Conservation (phyloP, 495 filamentous ascomycete species). For the Trichoderma gamsii region DNA sequence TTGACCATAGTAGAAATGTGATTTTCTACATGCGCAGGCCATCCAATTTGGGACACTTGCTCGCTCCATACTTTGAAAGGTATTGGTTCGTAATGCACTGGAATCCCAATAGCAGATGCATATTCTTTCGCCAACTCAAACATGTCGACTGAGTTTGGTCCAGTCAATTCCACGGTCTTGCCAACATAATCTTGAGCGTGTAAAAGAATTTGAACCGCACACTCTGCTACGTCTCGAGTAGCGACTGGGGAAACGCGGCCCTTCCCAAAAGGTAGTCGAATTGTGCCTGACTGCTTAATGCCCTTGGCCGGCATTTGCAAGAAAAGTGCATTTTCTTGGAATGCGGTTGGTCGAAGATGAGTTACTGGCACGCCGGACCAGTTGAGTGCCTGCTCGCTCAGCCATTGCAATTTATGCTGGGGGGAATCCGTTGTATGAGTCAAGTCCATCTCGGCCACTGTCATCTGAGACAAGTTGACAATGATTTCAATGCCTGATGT, state of each 20-base stretch:
- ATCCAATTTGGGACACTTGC: background rate
- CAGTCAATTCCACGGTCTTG: conserved; percentile 9
- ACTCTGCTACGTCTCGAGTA: conserved; percentile 14
- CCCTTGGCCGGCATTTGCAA: background rate
- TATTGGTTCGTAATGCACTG: background rate
- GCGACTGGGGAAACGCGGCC: conserved; percentile 14
- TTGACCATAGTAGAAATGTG: conserved; percentile 15
- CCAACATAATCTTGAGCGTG: background rate
- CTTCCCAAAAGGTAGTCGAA: conserved; percentile 11
- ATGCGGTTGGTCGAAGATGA: conserved; percentile 16
- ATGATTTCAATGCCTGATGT: conserved; percentile 5
- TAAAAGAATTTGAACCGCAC: conserved; percentile 10
- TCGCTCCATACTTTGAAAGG: background rate
- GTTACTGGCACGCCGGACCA: conserved; percentile 17
- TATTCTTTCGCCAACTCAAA: conserved; percentile 11
- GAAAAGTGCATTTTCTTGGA: conserved; percentile 15
- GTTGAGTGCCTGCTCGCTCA: conserved; percentile 16
- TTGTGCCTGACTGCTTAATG: conserved; percentile 4
- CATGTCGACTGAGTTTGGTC: conserved; percentile 13
- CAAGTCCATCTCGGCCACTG: conserved; percentile 14
- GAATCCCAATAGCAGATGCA: background rate
- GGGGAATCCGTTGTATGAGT: conserved; percentile 16
- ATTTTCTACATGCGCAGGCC: background rate
- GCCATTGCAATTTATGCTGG: conserved; percentile 17
- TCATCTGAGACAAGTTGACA: conserved; percentile 17